Conservation (phyloP, 768 basidiomycete species). For the Kwoniella heveanensis region DNA sequence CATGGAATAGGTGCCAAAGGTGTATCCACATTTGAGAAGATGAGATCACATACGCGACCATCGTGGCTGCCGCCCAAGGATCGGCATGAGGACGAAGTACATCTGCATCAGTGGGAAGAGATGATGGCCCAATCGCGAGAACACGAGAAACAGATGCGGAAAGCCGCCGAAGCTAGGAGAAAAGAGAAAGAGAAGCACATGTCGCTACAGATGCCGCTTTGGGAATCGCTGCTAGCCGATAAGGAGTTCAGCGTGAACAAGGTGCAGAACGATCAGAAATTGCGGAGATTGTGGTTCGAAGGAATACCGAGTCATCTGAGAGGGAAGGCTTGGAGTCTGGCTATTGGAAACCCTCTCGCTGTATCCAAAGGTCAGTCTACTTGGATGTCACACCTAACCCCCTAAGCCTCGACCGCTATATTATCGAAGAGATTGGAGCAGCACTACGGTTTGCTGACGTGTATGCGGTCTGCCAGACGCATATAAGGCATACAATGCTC, state of each 20-base stretch:
- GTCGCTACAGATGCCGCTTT: constrained; percentile 37
- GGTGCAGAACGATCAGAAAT: constrained; percentile 31
- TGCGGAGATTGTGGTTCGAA: constrained; percentile 52
- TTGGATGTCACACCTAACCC: too few relatives aligned
- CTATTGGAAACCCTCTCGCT: constrained; percentile 53
- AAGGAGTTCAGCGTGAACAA: constrained; percentile 33
- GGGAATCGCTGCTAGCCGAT: constrained; percentile 45
- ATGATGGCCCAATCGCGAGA: constrained; percentile 51
- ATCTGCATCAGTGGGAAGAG: constrained; percentile 52
- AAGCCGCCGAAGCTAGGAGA: constrained; percentile 25
- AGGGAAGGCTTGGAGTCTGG: constrained; percentile 50
- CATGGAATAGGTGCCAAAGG: constrained; percentile 37
- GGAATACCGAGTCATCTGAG: constrained; percentile 52
- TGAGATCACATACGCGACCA: constrained; percentile 48
- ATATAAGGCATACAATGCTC: constrained; percentile 39
- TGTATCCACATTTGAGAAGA: constrained; percentile 42
- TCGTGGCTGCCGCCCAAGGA: constrained; percentile 52
- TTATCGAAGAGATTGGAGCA: not conserved
- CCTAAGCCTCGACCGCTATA: too few relatives aligned
- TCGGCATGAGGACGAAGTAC: constrained; percentile 49
- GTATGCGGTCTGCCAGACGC: constrained; percentile 30
- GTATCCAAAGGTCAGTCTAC: constrained; percentile 49
- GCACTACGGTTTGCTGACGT: not conserved
- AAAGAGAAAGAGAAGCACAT: constrained; percentile 46
- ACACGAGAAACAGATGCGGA: constrained; percentile 37